Evolutionary conservation across 2,329 filamentous ascomycete species (phyloP), one percentile per base, ranked within the genome.

Genomic region (Colletotrichum acutatum): DNA sequence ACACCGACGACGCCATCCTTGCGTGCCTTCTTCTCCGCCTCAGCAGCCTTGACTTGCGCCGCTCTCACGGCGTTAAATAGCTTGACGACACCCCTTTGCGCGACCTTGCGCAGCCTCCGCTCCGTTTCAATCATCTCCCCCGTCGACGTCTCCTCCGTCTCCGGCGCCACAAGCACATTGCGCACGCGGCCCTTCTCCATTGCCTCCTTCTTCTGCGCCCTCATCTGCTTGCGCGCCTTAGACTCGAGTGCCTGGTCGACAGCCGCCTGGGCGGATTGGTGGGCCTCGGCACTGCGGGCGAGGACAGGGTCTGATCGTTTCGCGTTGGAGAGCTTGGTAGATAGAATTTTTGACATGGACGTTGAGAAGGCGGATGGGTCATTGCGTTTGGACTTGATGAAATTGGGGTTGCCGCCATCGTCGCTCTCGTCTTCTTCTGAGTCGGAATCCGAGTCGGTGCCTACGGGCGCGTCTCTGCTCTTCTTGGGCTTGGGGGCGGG

Each of bases 1-100:
- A 95, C 91, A 1, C 96, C 96, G 37, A 98, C 89, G 0, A 97
- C 86, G 4, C 95, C 94, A 74, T 92, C 90, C 76, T 90, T 91
- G 82, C 90, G 90, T 61, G 91, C 89, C 76, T 90, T 90, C 81
- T 87, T 90, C 80, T 93, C 92, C 5, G 95, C 93, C 82, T 96
- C 92, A 72, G 92, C 90, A 2, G 93, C 95, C 82, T 95, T 94
- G 70, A 98, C 93, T 84, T 99, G 97, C 16, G 97, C 95, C 26
- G 94, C 94, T 57, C 96, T 89, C 37, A 99, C 95, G 0, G 97
- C 97, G 82, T 98, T 98, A 84, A 99, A 99, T 71, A 99, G 87
- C 86, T 96, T 97, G 28, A 98, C 93, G 53, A 99, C 97, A 90
- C 96, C 96, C 67, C 95, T 90, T 83, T 98, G 95, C 57, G 95